A percentile compares a stretch with the other conserved stretches of the same genome.
Evolutionary conservation across 805 yeast species (phyloP).

Genomic region (Candida pini): DNA sequence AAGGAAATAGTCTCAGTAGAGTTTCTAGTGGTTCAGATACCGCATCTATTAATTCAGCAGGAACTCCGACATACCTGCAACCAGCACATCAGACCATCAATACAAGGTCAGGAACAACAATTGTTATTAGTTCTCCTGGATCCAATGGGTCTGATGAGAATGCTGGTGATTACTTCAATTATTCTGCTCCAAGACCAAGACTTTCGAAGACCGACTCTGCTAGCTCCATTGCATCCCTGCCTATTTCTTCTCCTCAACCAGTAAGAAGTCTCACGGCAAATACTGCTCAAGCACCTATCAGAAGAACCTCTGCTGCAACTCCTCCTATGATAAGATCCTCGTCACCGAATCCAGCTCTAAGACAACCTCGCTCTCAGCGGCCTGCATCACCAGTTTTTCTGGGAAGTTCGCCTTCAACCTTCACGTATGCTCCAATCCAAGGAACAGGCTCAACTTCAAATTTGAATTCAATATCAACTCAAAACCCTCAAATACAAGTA

Average conservation of each 20-base stretch:
- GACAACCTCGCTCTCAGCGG: slow-evolving; percentile 11
- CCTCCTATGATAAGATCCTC: slow-evolving; percentile 1
- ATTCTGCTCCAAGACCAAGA: slow-evolving; percentile 23
- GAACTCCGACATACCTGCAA: slow-evolving; percentile 6
- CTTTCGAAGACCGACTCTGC: slow-evolving; percentile 9
- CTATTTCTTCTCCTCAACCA: neutral
- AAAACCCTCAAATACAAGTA: neutral
- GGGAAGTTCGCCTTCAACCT: slow-evolving; percentile 6
- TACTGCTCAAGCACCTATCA: slow-evolving; percentile 5
- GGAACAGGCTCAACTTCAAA: neutral
- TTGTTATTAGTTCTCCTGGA: slow-evolving; percentile 12
- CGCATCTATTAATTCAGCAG: slow-evolving; percentile 4
- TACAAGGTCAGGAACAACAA: slow-evolving; percentile 7
- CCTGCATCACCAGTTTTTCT: slow-evolving; percentile 6
- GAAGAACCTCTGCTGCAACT: neutral
- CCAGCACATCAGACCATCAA: slow-evolving; percentile 8
- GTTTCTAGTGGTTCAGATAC: slow-evolving; percentile 14
- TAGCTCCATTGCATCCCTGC: slow-evolving; percentile 4
- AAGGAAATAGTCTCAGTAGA: slow-evolving; percentile 5
- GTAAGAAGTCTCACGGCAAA: slow-evolving; percentile 10
- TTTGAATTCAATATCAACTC: neutral
- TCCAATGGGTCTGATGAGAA: slow-evolving; percentile 5
- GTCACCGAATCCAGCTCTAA: slow-evolving; percentile 5
- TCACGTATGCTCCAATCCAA: neutral
- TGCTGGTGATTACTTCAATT: slow-evolving; percentile 23